Conservation (phyloP, 2,329 filamentous ascomycete genomes). For the Emergomyces pasteurianus region DNA sequence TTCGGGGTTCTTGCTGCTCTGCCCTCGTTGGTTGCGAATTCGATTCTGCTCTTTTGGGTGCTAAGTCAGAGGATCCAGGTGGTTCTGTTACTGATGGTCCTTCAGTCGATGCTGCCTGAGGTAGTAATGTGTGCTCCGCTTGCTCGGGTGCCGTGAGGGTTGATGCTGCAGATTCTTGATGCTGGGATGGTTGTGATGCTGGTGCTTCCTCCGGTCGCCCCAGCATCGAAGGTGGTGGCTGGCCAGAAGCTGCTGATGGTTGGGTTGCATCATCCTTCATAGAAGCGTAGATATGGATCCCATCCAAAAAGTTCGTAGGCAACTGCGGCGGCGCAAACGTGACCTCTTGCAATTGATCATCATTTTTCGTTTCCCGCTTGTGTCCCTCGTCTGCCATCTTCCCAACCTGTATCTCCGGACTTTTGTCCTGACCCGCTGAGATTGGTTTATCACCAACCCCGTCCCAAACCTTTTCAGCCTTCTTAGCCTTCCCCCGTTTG, state of each 20-base stretch:
- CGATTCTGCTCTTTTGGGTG: neutral
- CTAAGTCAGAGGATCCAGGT: constrained; percentile 1
- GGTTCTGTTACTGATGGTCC: neutral
- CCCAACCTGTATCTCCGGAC: neutral
- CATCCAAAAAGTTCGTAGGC: constrained; percentile 12
- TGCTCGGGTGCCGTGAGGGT: constrained; percentile 2
- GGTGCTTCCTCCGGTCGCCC: neutral
- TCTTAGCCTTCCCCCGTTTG: neutral
- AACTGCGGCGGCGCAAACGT: constrained; percentile 3
- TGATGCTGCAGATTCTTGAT: neutral
- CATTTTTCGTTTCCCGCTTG: neutral
- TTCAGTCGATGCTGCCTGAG: neutral
- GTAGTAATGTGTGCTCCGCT: neutral
- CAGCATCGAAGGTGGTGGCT: neutral
- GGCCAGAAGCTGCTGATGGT: neutral
- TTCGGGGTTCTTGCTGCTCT: neutral
- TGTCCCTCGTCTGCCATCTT: neutral
- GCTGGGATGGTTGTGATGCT: neutral
- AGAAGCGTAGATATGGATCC: constrained; percentile 16
- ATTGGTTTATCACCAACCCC: neutral
- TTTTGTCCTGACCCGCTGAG: neutral
- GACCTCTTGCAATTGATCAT: neutral
- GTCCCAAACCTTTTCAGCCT: neutral
- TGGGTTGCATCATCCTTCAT: constrained; percentile 7
- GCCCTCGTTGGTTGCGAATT: neutral